phyloP scores from a whole-genome alignment of 495 filamentous ascomycete genomes.

The Ramalina intermedia region DNA sequence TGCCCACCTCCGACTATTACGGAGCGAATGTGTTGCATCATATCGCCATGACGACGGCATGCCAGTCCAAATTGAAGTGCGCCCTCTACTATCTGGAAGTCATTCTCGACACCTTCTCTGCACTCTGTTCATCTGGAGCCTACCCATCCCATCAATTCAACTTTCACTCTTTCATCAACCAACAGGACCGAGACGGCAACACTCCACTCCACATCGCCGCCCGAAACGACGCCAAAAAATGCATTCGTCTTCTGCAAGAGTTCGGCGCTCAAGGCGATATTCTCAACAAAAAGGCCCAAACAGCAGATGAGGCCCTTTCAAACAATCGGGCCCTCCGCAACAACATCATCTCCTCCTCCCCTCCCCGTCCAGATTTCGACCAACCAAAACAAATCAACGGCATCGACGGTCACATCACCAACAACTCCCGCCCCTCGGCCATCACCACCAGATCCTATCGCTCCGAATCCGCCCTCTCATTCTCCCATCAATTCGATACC shows the following conservation, averaged over 20 bases:
- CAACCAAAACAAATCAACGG: constrained; percentile 1
- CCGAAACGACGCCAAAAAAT: constrained; percentile 54
- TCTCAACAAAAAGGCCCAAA: constrained; percentile 60
- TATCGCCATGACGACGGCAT: constrained; percentile 67
- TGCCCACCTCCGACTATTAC: constrained; percentile 59
- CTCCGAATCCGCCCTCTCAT: constrained; percentile 13
- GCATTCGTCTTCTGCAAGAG: constrained; percentile 54
- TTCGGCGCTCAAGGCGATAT: constrained; percentile 64
- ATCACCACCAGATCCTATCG: constrained; percentile 5
- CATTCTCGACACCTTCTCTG: constrained; percentile 68
- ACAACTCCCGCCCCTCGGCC: not conserved
- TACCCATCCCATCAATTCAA: constrained; percentile 32
- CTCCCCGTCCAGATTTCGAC: not conserved
- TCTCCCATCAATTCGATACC: constrained; percentile 10
- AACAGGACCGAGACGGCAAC: constrained; percentile 69
- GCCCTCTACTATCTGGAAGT: constrained; percentile 86
- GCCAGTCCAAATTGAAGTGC: constrained; percentile 63
- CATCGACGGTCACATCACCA: not conserved
- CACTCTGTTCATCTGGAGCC: constrained; percentile 32
- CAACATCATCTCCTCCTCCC: constrained; percentile 14
- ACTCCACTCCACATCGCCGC: constrained; percentile 82
- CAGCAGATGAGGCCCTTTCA: constrained; percentile 58
- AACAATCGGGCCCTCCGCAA: not conserved
- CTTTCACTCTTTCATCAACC: constrained; percentile 53
- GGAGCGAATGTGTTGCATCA: constrained; percentile 85